Conservation (phyloP, 768 basidiomycete genomes). For the Mycena floridula region DNA sequence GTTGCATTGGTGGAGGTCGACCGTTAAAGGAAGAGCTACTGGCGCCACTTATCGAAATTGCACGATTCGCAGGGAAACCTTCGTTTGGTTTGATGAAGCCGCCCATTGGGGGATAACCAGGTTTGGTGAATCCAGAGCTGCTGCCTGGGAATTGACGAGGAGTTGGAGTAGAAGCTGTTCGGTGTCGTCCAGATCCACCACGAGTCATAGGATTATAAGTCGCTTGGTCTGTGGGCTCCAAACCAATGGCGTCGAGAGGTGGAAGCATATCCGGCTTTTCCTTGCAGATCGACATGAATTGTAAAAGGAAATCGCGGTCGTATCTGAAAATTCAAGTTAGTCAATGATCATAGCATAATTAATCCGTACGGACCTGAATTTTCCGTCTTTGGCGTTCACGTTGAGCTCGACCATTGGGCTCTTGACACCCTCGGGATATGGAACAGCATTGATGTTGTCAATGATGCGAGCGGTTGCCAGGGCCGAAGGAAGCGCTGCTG, state of each 20-base stretch:
- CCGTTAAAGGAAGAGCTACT: constrained; percentile 42
- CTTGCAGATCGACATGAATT: constrained; percentile 92
- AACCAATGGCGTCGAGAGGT: constrained; percentile 84
- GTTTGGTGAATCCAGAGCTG: constrained; percentile 46
- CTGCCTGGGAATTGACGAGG: constrained; percentile 28
- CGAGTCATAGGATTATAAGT: constrained; percentile 47
- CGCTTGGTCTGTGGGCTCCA: constrained; percentile 67
- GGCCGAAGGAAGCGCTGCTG: constrained; percentile 51
- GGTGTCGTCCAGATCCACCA: constrained; percentile 59
- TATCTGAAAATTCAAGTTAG: constrained; percentile 47
- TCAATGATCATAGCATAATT: constrained; percentile 1
- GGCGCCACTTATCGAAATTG: constrained; percentile 50
- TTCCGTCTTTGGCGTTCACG: constrained; percentile 74
- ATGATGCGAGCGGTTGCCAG: constrained; percentile 82
- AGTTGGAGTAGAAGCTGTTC: constrained; percentile 37
- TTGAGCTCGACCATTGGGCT: constrained; percentile 87
- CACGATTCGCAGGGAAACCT: constrained; percentile 53
- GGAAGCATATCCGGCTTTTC: constrained; percentile 92
- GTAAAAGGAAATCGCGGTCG: constrained; percentile 94
- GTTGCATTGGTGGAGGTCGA: constrained; percentile 55
- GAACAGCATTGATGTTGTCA: constrained; percentile 68
- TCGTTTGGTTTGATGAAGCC: constrained; percentile 55
- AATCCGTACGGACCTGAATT: constrained; percentile 61
- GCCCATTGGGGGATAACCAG: constrained; percentile 32
- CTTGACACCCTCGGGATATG: constrained; percentile 78